Evolutionary conservation across 2,329 filamentous ascomycete genomes (phyloP), one percentile per base, ranked within the genome.

Genomic region (Proliferodiscus dingleyae): DNA sequence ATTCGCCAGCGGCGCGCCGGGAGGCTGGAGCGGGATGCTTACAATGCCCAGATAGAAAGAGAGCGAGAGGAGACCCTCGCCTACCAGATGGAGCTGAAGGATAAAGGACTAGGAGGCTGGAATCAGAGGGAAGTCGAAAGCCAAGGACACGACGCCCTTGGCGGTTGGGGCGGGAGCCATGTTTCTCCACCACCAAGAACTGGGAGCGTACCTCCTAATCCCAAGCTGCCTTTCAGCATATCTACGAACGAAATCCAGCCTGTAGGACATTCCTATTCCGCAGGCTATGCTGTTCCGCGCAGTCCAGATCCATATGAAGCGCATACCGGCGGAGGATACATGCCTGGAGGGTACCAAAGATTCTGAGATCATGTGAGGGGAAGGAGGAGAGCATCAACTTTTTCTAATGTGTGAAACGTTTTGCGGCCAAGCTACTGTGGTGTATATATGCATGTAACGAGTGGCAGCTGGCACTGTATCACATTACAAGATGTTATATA

Each of bases 1-100:
- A 65, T 78, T 58, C 69, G 70, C 33, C 76, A 81, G 61, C 72
- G 78, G 29, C 70, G 72, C 33, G 65, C 65, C 0, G 80, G 80
- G 10, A 68, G 68, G 16, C 59, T 57, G 18, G 79, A 83, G 59
- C 75, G 77, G 29, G 66, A 67, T 3, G 55, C 51, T 13, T 64
- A 63, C 45, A 58, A 62, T 28, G 56, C 58, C 6, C 51, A 55
- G 22, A 48, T 63, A 9, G 59, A 63, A 28, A 56, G 52, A 33
- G 57, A 63, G 37, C 58, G 56, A n/a, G 50, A 62, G 23, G 54
- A 61, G 3, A 50, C 52, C 1, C 57, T 56, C 38, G 37, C 38
- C 26, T 50, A 60, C n/a, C 54, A 61, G 23, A 58, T 61, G 47
- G 56, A 60, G 26, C 46, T 62, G 3, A 53, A 52, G n/a, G 54